A percentile compares a stretch with the other conserved stretches of the same genome.
These are phyloP conservation scores for Podospora sp. DNA, from an alignment of 495 filamentous ascomycete species.

Conservation along the genomic window DNA sequence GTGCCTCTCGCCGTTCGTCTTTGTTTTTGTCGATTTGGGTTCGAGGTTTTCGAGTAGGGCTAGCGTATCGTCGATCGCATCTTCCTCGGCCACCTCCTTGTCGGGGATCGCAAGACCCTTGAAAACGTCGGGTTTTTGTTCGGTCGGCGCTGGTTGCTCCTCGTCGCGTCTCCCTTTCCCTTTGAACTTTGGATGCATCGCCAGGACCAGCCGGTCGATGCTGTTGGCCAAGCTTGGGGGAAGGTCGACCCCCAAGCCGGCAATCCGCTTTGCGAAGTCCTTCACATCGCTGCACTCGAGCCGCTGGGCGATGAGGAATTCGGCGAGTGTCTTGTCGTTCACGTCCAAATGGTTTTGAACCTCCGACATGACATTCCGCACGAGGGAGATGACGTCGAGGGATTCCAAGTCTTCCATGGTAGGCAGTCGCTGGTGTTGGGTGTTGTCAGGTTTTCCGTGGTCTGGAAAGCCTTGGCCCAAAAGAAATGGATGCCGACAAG, in stretches of 20 bases:
- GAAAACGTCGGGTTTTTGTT: slow-evolving; percentile 78
- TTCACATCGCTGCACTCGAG: slow-evolving; percentile 67
- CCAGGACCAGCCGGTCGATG: slow-evolving; percentile 82
- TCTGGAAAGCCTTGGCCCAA: not conserved
- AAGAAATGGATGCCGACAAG: slow-evolving; percentile 6
- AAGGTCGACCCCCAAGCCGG: slow-evolving; percentile 89
- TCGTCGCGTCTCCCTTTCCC: slow-evolving; percentile 41
- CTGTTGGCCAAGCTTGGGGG: slow-evolving; percentile 87
- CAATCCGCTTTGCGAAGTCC: slow-evolving; percentile 69
- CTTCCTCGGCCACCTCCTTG: slow-evolving; percentile 63
- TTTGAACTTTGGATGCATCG: slow-evolving; percentile 89
- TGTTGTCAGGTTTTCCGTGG: not conserved
- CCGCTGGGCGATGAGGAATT: slow-evolving; percentile 92
- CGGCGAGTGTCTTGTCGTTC: slow-evolving; percentile 89
- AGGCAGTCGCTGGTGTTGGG: not conserved
- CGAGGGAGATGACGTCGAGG: slow-evolving; percentile 89
- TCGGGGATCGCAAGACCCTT: slow-evolving; percentile 90
- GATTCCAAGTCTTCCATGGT: slow-evolving; percentile 87
- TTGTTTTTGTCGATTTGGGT: slow-evolving; percentile 50
- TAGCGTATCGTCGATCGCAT: slow-evolving; percentile 88
- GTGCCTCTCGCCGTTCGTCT: slow-evolving; percentile 43
- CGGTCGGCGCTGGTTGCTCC: slow-evolving; percentile 46
- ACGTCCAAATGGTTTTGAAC: slow-evolving; percentile 92
- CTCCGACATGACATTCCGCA: slow-evolving; percentile 92
- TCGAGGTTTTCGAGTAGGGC: slow-evolving; percentile 86